Evolutionary conservation across 2,329 filamentous ascomycete species (phyloP), one percentile per base, ranked within the genome.

Genomic region (Ceratocystis lukuohia): DNA sequence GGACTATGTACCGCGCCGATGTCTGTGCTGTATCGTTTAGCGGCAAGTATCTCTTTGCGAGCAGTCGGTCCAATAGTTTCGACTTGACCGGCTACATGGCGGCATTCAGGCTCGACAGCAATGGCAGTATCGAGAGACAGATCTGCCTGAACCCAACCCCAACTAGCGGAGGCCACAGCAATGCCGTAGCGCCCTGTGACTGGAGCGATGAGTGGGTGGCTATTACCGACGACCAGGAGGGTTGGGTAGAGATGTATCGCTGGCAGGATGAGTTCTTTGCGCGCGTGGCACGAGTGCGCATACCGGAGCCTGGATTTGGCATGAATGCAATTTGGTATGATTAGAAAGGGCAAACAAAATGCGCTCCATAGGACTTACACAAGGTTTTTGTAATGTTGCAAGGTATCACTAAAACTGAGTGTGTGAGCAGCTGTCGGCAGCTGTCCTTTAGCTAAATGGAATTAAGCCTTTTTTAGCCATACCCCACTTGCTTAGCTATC

Each of bases 301-400:
- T 95, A 46, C 85, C 86, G 5, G 91, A 95, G 77, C 89, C 88
- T n/a, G 91, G 91, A 1, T 96, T 96, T 74, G 90, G 90, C 1
- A 96, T 96, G 91, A 96, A 96, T 76, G 90, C 90, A n/a, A 91
- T 95, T 69, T 96, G 91, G 91, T 94, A 94, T 75, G 88, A 95
- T 67, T 78, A 69, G 62, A 64, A 12, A 33, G 2, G 20, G n/a
- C 17, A 41, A 56, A 56, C 3, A 44, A 12, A 12, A 56, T 28
- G 50, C 10, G 2, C 5, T 4, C 22, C 5, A 33, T 33, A 30
- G 2, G 53, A 61, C 17, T 15, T 41, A 5, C 37, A 41, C 37
- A 7, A 25, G 10, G 3, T 6, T 12, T 20, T n/a, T 20, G 5
- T 20, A 4, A 30, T n/a, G 8, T 22, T 53, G 25, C 22, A 53